phyloP scores from a whole-genome alignment of 495 filamentous ascomycete species.

The Parachaetomium inaequale region DNA sequence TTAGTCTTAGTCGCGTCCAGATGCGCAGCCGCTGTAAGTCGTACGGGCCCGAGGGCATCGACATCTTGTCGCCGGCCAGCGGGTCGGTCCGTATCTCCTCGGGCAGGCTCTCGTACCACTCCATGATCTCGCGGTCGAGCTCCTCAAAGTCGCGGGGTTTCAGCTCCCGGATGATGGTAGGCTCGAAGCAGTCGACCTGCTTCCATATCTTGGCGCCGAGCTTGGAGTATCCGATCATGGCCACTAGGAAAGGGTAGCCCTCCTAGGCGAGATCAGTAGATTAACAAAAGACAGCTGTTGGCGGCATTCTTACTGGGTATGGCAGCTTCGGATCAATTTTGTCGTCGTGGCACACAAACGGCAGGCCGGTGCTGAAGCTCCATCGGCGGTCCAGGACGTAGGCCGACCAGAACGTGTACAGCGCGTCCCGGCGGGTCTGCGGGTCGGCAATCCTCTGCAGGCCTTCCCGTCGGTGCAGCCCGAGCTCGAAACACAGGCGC shows the following conservation, averaged over 20 bases:
- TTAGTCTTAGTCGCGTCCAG: slow-evolving; percentile 66
- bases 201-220: slow-evolving; percentile 80
- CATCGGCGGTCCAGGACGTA: slow-evolving; percentile 78
- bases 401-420: slow-evolving; percentile 73
- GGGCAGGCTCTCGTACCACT: slow-evolving; percentile 62
- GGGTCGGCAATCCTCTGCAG: slow-evolving; percentile 61
- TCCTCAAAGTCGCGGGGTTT: slow-evolving; percentile 65
- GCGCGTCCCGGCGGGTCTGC: slow-evolving; percentile 58
- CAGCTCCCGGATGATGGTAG: slow-evolving; percentile 47
- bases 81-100: slow-evolving; percentile 33
- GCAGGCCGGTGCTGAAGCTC: slow-evolving; percentile 77
- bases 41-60: slow-evolving; percentile 25
- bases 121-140: slow-evolving; percentile 70
- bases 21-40: slow-evolving; percentile 56
- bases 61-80: slow-evolving; percentile 19
- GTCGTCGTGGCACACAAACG: slow-evolving; percentile 75
- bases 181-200: slow-evolving; percentile 56
- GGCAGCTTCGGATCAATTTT: slow-evolving; percentile 78
- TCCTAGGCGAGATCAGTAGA: slow-evolving; percentile 48
- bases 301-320: slow-evolving; percentile 59
- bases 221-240: slow-evolving; percentile 73
- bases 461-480: slow-evolving; percentile 71
- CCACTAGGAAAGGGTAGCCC: slow-evolving; percentile 64
- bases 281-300: neutral
- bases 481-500: slow-evolving; percentile 74